phyloP scores from a whole-genome alignment of 2,329 filamentous ascomycete genomes.

The Penicillium griseofulvum region DNA sequence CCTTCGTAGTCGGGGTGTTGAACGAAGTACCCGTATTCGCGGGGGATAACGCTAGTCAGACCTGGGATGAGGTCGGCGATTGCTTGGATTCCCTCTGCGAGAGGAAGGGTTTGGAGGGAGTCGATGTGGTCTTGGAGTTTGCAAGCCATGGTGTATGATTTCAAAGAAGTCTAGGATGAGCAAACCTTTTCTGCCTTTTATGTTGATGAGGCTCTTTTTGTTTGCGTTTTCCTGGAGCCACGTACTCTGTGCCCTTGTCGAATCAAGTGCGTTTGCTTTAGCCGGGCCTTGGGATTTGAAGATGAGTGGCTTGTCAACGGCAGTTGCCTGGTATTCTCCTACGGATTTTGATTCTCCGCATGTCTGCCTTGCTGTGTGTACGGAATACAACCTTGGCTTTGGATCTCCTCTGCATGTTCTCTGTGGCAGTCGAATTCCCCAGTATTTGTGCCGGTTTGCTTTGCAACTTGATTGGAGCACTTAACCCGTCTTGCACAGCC shows the following conservation, averaged over 20 bases:
- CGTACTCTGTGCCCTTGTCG: neutral
- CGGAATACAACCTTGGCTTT: neutral
- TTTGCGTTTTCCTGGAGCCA: neutral
- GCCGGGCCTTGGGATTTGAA: neutral
- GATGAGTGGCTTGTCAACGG: neutral
- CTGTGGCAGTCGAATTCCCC: neutral
- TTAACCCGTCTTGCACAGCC: neutral
- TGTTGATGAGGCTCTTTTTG: neutral
- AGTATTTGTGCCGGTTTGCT: neutral
- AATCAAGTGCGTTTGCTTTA: neutral
- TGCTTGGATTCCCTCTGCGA: slow-evolving; percentile 11
- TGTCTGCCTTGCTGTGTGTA: neutral
- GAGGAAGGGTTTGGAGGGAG: slow-evolving; percentile 6
- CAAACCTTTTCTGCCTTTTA: neutral
- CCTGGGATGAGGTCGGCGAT: slow-evolving; percentile 11
- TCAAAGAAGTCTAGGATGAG: neutral
- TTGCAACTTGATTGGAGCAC: neutral
- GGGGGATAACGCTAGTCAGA: slow-evolving; percentile 13
- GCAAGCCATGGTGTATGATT: neutral
- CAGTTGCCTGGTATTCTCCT: neutral
- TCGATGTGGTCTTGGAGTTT: slow-evolving; percentile 13
- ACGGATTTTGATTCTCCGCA: neutral
- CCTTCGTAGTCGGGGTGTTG: slow-evolving; percentile 14
- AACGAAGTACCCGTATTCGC: slow-evolving; percentile 12
- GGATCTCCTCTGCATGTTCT: neutral